A percentile compares a stretch with the other conserved stretches of the same genome.
Evolutionary conservation across 2,329 filamentous ascomycete species (phyloP).

Genomic region (Nectriaceae sp.): DNA sequence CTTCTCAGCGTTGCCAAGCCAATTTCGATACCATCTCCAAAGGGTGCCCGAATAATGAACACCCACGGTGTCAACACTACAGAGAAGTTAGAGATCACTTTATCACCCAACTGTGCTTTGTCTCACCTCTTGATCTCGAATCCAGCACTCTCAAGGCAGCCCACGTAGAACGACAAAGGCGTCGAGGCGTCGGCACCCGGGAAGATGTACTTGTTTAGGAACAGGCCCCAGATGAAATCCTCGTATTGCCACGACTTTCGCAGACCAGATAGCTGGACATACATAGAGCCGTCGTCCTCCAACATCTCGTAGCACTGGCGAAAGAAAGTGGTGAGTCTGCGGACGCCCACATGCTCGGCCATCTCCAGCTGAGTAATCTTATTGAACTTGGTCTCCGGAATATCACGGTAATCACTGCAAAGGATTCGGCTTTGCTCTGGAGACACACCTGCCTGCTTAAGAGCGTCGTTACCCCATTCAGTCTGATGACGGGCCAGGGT

Average conservation of each 20-base stretch:
- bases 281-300: conserved; percentile 90
- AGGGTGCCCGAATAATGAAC: conserved; percentile 93
- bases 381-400: conserved; percentile 80
- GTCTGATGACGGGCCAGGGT: conserved; percentile 93
- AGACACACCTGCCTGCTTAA: conserved; percentile 74
- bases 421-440: conserved; percentile 85
- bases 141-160: conserved; percentile 68
- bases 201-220: conserved; percentile 99
- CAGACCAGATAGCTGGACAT: conserved; percentile 88
- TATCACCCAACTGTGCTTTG: not conserved
- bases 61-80: conserved; percentile 78
- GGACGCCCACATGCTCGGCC: conserved; percentile 94
- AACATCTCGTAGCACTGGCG: conserved; percentile 90
- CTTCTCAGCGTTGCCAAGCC: conserved; percentile 89
- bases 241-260: conserved; percentile 95
- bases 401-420: conserved; percentile 94
- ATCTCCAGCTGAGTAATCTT: conserved; percentile 97
- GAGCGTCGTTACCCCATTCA: conserved; percentile 86
- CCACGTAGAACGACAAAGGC: conserved; percentile 80
- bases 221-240: conserved; percentile 93
- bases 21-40: conserved; percentile 98
- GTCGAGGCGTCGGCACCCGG: conserved; percentile 92
- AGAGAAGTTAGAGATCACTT: not conserved
- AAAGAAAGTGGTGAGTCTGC: conserved; percentile 76
- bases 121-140: conserved; percentile 70